Evolutionary conservation across 345 rosid species (phyloP).

Genomic region (Crucihimalaya himalaica): DNA sequence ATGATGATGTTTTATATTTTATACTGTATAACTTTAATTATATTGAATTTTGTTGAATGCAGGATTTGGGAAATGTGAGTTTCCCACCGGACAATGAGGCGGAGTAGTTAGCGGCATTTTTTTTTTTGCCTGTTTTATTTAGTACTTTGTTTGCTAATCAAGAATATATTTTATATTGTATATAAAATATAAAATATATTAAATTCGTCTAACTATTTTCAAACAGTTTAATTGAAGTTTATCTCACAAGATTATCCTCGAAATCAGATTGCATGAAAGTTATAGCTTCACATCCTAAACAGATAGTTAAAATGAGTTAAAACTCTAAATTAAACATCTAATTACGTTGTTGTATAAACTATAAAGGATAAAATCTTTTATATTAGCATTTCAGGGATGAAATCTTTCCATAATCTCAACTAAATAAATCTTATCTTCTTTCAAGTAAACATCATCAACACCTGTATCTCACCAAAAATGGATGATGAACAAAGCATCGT

Average conservation of each 20-base stretch:
- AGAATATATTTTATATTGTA: background rate
- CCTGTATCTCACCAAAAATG: background rate
- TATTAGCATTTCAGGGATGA: background rate
- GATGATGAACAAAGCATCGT: background rate
- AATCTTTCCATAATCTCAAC: background rate
- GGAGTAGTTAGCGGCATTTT: background rate
- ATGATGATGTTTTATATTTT: background rate
- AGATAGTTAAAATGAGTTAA: background rate
- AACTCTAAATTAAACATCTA: background rate
- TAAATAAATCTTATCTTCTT: background rate
- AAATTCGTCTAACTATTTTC: background rate
- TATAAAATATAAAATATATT: background rate
- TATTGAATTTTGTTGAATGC: background rate
- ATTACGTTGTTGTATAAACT: too few species aligned
- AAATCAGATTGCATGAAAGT: background rate
- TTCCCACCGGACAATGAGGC: conserved; percentile 48
- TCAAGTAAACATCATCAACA: background rate
- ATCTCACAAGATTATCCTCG: background rate
- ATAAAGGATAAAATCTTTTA: background rate
- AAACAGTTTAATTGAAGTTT: background rate
- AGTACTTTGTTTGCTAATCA: background rate
- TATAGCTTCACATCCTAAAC: background rate
- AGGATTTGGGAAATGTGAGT: conserved; percentile 58
- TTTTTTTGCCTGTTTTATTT: background rate
- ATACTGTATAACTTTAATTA: too few species aligned